Evolutionary conservation across 2,329 filamentous ascomycete species (phyloP).

Genomic region (Colletotrichum noveboracense): DNA sequence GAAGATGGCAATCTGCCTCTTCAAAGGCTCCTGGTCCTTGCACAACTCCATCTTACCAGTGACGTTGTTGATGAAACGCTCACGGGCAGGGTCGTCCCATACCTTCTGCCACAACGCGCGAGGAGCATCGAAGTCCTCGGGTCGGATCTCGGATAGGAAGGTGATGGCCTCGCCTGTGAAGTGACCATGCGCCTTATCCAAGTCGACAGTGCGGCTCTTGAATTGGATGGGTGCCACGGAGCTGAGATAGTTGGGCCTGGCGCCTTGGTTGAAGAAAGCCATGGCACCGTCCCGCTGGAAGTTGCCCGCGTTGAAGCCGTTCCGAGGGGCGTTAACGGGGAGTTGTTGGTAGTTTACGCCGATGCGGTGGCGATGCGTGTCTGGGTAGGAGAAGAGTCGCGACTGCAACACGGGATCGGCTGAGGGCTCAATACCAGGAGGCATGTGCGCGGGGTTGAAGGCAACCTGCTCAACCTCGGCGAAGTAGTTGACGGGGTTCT

Average conservation of each 20-base stretch:
- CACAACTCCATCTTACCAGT: slow-evolving; percentile 66
- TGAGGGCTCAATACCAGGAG: slow-evolving; percentile 66
- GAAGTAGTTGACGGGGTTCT: slow-evolving; percentile 71
- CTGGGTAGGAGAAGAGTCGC: slow-evolving; percentile 65
- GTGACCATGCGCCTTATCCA: slow-evolving; percentile 42
- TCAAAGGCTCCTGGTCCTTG: slow-evolving; percentile 63
- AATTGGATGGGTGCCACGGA: slow-evolving; percentile 38
- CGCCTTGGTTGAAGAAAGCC: slow-evolving; percentile 47
- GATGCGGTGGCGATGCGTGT: slow-evolving; percentile 67
- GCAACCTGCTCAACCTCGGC: slow-evolving; percentile 71
- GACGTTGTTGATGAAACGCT: slow-evolving; percentile 65
- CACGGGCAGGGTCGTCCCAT: slow-evolving; percentile 61
- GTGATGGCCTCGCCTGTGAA: slow-evolving; percentile 42
- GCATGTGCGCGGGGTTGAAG: slow-evolving; percentile 68
- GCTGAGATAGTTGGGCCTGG: slow-evolving; percentile 20
- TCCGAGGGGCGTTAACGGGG: slow-evolving; percentile 62
- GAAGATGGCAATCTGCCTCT: slow-evolving; percentile 70
- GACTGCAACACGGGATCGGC: slow-evolving; percentile 68
- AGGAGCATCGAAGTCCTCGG: slow-evolving; percentile 51
- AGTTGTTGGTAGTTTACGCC: slow-evolving; percentile 70
- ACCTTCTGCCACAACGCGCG: slow-evolving; percentile 66
- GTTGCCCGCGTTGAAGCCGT: slow-evolving; percentile 62
- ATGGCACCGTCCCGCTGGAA: slow-evolving; percentile 72
- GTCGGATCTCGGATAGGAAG: slow-evolving; percentile 41
- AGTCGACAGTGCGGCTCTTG: slow-evolving; percentile 35